Evolutionary conservation across 192 early-diverging fungal species (phyloP).

Genomic region (Podochytrium sp.): DNA sequence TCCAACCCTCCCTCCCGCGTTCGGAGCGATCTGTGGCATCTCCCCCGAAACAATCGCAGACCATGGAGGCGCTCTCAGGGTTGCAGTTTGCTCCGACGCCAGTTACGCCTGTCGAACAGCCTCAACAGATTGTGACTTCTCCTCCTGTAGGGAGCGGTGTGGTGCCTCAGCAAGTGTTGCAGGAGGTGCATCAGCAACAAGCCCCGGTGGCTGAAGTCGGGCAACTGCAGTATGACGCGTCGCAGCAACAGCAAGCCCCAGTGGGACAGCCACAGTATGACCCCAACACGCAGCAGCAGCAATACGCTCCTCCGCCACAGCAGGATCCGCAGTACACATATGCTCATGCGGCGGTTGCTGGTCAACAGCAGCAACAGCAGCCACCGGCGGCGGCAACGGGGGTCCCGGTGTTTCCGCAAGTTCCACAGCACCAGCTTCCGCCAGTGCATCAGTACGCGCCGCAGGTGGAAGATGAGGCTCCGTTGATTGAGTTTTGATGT

Average conservation of each 20-base stretch:
- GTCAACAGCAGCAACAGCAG: constrained; percentile 1
- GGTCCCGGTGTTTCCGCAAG: too few species aligned
- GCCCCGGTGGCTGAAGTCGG: too few species aligned
- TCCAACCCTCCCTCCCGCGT: not conserved
- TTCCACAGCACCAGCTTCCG: constrained; percentile 33
- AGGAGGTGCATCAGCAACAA: too few species aligned
- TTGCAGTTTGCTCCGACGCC: constrained; percentile 8
- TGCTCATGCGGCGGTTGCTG: not conserved
- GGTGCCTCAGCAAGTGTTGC: too few species aligned
- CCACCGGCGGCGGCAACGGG: not conserved
- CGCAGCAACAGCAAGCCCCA: too few species aligned
- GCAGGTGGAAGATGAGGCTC: constrained; percentile 52
- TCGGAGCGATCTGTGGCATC: not conserved
- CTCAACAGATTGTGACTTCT: not conserved
- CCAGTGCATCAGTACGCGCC: constrained; percentile 20
- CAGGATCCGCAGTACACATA: constrained; percentile 23
- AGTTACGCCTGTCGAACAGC: not conserved
- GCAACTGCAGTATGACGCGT: too few species aligned
- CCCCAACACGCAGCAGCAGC: not conserved
- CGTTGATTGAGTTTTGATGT: constrained; percentile 59
- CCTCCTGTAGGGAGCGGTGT: too few species aligned
- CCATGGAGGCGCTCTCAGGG: not conserved
- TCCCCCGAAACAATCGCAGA: constrained; percentile 1
- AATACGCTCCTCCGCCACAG: not conserved
- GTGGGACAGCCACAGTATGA: too few species aligned